phyloP scores from a whole-genome alignment of 495 filamentous ascomycete genomes.

The Clavariopsis aquatica region DNA sequence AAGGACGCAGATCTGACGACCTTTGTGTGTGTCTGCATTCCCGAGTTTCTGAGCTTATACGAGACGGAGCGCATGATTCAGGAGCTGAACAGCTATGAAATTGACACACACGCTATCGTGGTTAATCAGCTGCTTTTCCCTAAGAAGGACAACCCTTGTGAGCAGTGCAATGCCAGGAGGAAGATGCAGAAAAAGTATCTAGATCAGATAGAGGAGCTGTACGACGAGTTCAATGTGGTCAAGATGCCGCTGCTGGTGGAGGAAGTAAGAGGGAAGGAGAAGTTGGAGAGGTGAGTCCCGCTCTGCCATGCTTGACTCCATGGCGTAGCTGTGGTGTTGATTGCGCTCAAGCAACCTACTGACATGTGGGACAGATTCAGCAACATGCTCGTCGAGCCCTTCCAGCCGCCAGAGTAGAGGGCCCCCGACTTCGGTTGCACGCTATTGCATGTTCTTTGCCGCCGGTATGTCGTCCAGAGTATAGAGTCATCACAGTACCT shows the following conservation, averaged over 20 bases:
- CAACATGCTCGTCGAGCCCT: conserved; percentile 87
- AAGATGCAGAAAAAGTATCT: conserved; percentile 99
- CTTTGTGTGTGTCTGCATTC: conserved; percentile 97
- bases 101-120: conserved; percentile 96
- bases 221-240: conserved; percentile 99
- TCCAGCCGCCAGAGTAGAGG: conserved; percentile 68
- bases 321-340: background rate
- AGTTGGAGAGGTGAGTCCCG: conserved; percentile 68
- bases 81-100: conserved; percentile 87
- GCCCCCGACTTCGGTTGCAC: background rate
- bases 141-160: conserved; percentile 78
- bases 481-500: background rate
- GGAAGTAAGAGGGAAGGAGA: conserved; percentile 93
- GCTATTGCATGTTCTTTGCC: no score
- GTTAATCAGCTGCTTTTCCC: conserved; percentile 98
- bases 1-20: conserved; percentile 95
- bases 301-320: background rate
- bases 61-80: conserved; percentile 99
- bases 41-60: conserved; percentile 95
- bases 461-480: background rate
- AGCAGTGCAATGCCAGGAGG: conserved; percentile 90
- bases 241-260: conserved; percentile 95
- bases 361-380: conserved; percentile 61
- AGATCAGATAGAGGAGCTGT: conserved; percentile 97
- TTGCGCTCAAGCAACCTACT: conserved; percentile 27